Conservation (phyloP, 2,329 filamentous ascomycete genomes). For the Talaromyces sp. region DNA sequence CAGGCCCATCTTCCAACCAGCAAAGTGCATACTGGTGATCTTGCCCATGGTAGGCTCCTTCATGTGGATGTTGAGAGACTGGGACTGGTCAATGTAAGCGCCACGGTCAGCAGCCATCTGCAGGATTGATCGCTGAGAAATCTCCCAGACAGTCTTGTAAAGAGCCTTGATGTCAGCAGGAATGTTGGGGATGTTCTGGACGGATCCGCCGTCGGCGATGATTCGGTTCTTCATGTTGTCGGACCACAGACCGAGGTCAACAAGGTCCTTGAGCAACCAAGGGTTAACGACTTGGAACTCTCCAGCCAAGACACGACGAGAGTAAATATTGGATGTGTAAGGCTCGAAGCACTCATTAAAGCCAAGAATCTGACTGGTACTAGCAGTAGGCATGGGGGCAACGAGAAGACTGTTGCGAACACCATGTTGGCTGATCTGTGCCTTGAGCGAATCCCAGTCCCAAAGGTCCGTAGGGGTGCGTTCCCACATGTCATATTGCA, state of each 20-base stretch:
- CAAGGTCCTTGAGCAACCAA: constrained; percentile 95
- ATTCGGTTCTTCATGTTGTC: constrained; percentile 99
- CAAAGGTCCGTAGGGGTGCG: constrained; percentile 90
- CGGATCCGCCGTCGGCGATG: constrained; percentile 91
- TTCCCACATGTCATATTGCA: constrained; percentile 99
- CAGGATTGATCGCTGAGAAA: constrained; percentile 89
- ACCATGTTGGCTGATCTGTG: constrained; percentile 86
- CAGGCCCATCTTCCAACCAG: constrained; percentile 97
- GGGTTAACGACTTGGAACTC: constrained; percentile 99
- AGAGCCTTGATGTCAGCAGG: constrained; percentile 91
- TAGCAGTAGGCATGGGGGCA: constrained; percentile 96
- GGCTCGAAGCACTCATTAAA: constrained; percentile 99
- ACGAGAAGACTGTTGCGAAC: constrained; percentile 93
- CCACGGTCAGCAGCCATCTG: constrained; percentile 98
- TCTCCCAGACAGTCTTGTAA: constrained; percentile 99
- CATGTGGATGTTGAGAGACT: constrained; percentile 99
- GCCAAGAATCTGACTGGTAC: constrained; percentile 94
- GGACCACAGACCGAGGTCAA: constrained; percentile 97
- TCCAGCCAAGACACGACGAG: constrained; percentile 91
- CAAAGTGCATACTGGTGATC: constrained; percentile 99
- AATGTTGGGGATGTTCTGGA: constrained; percentile 96
- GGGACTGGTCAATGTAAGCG: constrained; percentile 97
- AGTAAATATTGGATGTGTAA: constrained; percentile 99
- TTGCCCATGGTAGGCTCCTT: constrained; percentile 99
- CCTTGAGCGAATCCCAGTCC: constrained; percentile 91